phyloP scores from a whole-genome alignment of 257 asterid genomes.

The Coffea canephora region DNA sequence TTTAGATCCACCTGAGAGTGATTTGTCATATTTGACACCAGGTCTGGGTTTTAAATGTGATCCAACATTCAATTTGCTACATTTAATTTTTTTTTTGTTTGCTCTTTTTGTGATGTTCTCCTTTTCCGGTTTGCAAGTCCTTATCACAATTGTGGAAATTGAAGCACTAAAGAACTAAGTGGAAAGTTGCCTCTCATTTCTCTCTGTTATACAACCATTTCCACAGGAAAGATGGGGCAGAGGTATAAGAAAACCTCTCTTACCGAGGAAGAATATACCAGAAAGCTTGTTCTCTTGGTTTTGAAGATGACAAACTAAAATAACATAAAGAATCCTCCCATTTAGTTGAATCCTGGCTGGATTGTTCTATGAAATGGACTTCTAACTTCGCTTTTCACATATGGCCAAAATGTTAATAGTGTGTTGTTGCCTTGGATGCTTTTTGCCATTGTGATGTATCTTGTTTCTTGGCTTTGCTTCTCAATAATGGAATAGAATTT shows the following conservation, averaged over 20 bases:
- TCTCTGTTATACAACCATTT: too few species aligned
- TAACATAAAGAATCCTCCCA: background rate
- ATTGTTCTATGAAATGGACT: slow-evolving; percentile 1
- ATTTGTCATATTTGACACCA: slow-evolving; percentile 43
- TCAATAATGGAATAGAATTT: background rate
- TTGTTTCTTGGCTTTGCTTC: background rate
- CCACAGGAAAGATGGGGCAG: background rate
- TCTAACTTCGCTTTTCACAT: background rate
- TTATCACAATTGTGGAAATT: background rate
- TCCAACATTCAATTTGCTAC: background rate
- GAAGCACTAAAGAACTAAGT: background rate
- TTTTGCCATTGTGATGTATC: background rate
- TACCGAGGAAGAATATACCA: background rate
- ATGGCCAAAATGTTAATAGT: background rate
- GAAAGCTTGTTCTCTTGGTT: background rate
- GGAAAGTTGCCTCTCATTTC: background rate
- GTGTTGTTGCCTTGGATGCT: background rate
- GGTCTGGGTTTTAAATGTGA: slow-evolving; percentile 43
- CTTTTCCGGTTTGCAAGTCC: background rate
- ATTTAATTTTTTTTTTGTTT: background rate
- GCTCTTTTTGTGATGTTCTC: background rate
- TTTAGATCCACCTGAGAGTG: slow-evolving; percentile 48
- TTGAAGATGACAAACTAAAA: background rate
- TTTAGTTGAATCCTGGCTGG: background rate
- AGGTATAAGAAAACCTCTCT: background rate